Percentiles rank a stretch among this genome's conserved stretches.
Evolutionary conservation across 2,329 filamentous ascomycete genomes (phyloP).

Genomic region (Helotiales sp.): DNA sequence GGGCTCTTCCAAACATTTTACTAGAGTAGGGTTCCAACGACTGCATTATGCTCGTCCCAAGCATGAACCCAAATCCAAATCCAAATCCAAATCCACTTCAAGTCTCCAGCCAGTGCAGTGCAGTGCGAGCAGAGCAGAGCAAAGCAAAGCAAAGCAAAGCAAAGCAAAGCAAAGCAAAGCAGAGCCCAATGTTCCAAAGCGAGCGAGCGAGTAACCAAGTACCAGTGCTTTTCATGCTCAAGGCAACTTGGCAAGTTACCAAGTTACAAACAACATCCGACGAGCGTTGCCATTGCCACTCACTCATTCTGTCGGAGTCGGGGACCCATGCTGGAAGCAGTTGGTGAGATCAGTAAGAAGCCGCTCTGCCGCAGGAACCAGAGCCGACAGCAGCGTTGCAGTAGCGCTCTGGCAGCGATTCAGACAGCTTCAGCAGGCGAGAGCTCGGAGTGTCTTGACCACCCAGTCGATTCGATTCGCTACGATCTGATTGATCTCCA

Average conservation of each 20-base stretch:
- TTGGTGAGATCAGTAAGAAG: slow-evolving; percentile 11
- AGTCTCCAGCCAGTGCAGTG: too few species aligned
- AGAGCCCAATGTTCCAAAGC: too few species aligned
- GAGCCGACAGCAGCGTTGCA: slow-evolving; percentile 11
- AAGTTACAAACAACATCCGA: slow-evolving; percentile 9
- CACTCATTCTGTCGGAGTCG: too few species aligned
- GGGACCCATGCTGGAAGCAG: slow-evolving; percentile 13
- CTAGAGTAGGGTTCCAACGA: slow-evolving; percentile 1
- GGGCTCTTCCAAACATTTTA: neutral
- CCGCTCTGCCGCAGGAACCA: slow-evolving; percentile 19
- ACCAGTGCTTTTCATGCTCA: too few species aligned
- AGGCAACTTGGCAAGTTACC: too few species aligned
- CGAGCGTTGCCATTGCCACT: neutral
- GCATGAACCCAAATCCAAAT: neutral
- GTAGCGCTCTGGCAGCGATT: neutral
- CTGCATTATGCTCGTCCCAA: neutral
- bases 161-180: too few species aligned
- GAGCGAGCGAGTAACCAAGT: too few species aligned
- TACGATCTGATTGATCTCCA: too few species aligned
- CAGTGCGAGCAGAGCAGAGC: neutral
- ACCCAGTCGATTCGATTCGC: neutral
- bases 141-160: neutral
- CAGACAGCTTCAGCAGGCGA: neutral
- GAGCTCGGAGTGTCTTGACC: neutral
- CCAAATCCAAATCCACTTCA: neutral